These are phyloP conservation scores for Bipolaris gigantea DNA, from an alignment of 2,329 filamentous ascomycete genomes.

Conservation along the genomic window DNA sequence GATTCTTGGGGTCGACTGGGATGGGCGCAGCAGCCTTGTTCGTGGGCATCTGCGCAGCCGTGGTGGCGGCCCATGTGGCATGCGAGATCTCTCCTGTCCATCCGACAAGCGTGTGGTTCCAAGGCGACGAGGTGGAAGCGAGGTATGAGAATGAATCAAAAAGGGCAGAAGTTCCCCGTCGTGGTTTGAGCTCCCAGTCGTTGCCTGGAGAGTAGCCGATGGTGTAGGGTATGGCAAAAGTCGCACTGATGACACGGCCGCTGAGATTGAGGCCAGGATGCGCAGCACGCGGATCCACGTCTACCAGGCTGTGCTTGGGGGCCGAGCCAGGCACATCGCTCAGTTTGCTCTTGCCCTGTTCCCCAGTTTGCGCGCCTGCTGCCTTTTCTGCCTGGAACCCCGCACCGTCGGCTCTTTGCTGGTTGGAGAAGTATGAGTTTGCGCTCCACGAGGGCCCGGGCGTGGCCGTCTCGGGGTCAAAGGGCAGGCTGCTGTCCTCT, in stretches of 20 bases:
- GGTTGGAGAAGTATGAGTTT: constrained; percentile 42
- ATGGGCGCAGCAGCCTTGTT: constrained; percentile 80
- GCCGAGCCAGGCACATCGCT: constrained; percentile 48
- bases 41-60: constrained; percentile 54
- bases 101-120: constrained; percentile 90
- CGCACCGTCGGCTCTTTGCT: constrained; percentile 20
- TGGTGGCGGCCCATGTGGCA: constrained; percentile 28
- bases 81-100: constrained; percentile 82
- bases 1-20: constrained; percentile 65
- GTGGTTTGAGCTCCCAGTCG: constrained; percentile 70
- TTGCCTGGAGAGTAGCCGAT: constrained; percentile 55
- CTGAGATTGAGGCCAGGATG: constrained; percentile 62
- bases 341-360: constrained; percentile 57
- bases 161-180: constrained; percentile 85
- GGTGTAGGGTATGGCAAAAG: constrained; percentile 65
- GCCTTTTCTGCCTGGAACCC: constrained; percentile 48
- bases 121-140: constrained; percentile 78
- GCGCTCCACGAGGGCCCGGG: constrained; percentile 43
- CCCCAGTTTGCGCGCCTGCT: constrained; percentile 50
- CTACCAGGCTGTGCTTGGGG: constrained; percentile 48
- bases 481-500: constrained; percentile 25
- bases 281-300: constrained; percentile 57
- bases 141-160: constrained; percentile 90
- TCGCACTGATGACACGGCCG: constrained; percentile 65
- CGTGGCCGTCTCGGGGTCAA: constrained; percentile 34